Percentiles rank a stretch among this genome's conserved stretches.
phyloP scores from a whole-genome alignment of 2,329 filamentous ascomycete genomes.

The Apiospora hydei region DNA sequence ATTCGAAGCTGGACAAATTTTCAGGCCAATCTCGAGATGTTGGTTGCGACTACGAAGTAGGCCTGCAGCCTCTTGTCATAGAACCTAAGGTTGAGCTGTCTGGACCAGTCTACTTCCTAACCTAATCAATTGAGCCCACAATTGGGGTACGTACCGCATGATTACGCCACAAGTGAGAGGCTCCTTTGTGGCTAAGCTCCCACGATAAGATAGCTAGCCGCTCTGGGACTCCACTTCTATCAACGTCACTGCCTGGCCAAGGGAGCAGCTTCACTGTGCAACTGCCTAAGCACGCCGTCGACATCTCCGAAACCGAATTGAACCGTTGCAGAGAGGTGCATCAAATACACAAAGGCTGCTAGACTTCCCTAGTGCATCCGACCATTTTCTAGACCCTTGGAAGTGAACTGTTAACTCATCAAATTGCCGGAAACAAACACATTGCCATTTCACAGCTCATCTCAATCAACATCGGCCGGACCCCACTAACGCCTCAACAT shows the following conservation, averaged over 20 bases:
- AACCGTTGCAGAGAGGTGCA: background rate
- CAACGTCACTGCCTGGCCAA: conserved; percentile 2
- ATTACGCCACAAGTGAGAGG: background rate
- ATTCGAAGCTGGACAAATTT: conserved; percentile 4
- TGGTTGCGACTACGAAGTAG: background rate
- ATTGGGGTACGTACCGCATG: background rate
- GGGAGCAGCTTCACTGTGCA: background rate
- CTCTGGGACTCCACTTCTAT: background rate
- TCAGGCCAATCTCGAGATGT: background rate
- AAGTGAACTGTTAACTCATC: background rate
- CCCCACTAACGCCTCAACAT: conserved; percentile 38
- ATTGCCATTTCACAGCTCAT: background rate
- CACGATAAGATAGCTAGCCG: conserved; percentile 15
- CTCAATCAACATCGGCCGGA: background rate
- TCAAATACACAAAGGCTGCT: background rate
- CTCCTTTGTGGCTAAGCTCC: background rate
- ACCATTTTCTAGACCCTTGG: background rate
- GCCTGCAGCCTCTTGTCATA: background rate
- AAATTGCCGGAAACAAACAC: background rate
- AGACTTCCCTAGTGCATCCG: background rate
- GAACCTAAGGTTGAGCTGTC: too few species aligned
- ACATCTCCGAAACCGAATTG: background rate
- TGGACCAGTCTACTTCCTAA: too few species aligned
- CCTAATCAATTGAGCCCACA: background rate
- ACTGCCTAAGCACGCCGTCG: background rate